Evolutionary conservation across 805 yeast genomes (phyloP), one percentile per base, ranked within the genome.

Genomic region (Pichia thaimueangensis): DNA sequence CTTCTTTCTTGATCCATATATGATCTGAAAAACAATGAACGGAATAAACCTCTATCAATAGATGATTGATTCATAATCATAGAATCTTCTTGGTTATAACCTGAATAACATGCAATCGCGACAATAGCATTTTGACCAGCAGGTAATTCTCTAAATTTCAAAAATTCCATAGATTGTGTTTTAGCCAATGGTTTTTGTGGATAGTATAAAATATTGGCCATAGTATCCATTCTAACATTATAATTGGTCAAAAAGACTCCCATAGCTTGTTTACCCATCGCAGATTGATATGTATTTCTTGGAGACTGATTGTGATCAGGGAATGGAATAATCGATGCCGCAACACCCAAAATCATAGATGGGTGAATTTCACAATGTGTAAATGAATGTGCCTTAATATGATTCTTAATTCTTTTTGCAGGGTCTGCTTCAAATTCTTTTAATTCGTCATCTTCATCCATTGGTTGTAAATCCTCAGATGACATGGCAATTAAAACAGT

Each of bases 181-280:
- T 97, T 93, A 39, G 97, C 98, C 61, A 93, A 71, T 13, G 98
- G 98, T 64, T 93, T 93, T 63, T 93, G 98, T 31, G 98, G 98
- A 60, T 93, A 93, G 62, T 93, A 93, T 53, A 93, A 73, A 55
- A 93, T 91, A 60, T 93, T 93, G 9, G 98, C 97, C 98, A 93
- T 93, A 1, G 98, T 93, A 66, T 93, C 98, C 98, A 93, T 93
- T 69, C 98, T 86, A 41, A 91, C 96, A 45, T 82, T 77, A 64
- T 91, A 93, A 60, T 93, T 93, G 5, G 98, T 93, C 57, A 91
- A 74, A 65, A 86, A 91, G 9, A 93, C 97, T 62, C 98, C 98
- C 98, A 93, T 93, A 45, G 98, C 98, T 70, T 93, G 98, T 67
- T 93, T 93, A 79, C 98, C 98, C 98, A 93, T 93, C 50, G 98